Base-by-base conservation (phyloP, 768 basidiomycete genomes). In the Boletus rubroflammeus region DNA sequence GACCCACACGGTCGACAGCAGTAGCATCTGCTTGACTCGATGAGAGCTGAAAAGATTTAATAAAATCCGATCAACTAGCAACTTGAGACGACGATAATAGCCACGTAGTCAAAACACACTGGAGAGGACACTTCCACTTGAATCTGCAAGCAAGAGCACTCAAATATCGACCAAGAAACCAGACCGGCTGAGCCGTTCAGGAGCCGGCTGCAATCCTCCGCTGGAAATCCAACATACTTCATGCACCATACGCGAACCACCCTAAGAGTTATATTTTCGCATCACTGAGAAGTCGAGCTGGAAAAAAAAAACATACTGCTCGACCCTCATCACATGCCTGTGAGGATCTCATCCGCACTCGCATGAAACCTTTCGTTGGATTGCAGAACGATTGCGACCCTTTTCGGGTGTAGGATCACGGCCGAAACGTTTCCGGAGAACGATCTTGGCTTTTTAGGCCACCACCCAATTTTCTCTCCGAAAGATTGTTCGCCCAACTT, bases 321-420 rank as follows among this genome's bases (percentile, higher is more conserved):
- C 21, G 43, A 35, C 50, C 50, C 40, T 47, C 45, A 17, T 50
- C 29, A 11, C 41, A 55, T 38, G 45, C 48, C 17, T 29, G 48
- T n/a, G 13, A 62, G 47, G 28, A 58, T 53, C 11, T 48, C 56
- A 7, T 47, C 41, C n/a, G n/a, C 21, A 19, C 28, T 47, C 21
- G 23, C 45, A 29, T 21, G 21, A 21, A 55, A 55, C 1, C 3
- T 47, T 26, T 49, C 14, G 2, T 46, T 42, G 49, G 40, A 55
- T 26, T 35, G 3, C 26, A 49, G 40, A 17, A 50, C 41, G 13
- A 35, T 8, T 8, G 15, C 41, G n/a, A 62, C 35, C 35, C 25
- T 58, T 59, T 28, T 53, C 54, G 1, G 19, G 19, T 15, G 56
- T 54, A n/a, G 56, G 50, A 25, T 55, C 56, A n/a, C 51, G 50